Base-by-base conservation (phyloP, 768 basidiomycete genomes). In the Jaapia argillacea region DNA sequence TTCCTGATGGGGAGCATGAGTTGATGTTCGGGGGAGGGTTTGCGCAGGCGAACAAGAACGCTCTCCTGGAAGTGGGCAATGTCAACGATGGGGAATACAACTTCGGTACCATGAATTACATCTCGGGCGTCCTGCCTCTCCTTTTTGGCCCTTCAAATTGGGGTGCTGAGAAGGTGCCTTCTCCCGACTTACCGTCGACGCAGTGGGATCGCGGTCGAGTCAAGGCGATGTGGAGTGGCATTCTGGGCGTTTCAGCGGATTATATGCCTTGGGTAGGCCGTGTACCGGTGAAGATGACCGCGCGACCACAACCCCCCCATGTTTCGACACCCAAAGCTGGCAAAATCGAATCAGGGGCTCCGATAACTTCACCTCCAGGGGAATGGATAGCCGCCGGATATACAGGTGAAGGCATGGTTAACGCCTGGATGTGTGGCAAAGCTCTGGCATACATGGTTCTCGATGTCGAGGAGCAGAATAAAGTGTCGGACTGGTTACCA, bases 311-410 rank as follows among this genome's bases (percentile, higher is more conserved):
- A 36, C 59, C 62, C 10, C 40, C 14, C n/a, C 3, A 20, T 10
- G 14, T 28, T 40, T 25, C 36, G 33, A 26, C 24, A 24, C 21
- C 23, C 24, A 33, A 21, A 6, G 12, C 22, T 6, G 47, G 40
- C 16, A 40, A 39, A 22, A 27, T 35, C 10, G 38, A 14, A 25
- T 24, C 18, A 38, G 40, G 47, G 45, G 44, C 10, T 5, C 18
- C 44, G 47, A 40, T 36, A 37, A 45, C 28, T 14, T 56, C 58
- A 2, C 62, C 67, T 2, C 44, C 78, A 0, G 81, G 81, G 14
- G 83, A 85, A 55, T 85, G 83, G 84, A 68, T 85, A 13, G 65
- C 76, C 13, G 81, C 78, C 10, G 83, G 81, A 3, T 85, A 79
- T 54, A 68, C 71, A 0, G 83, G 83, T 1, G 83, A 86, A 49